Evolutionary conservation across 305 asterid species (phyloP).

Genomic region (Coffea humblotiana): DNA sequence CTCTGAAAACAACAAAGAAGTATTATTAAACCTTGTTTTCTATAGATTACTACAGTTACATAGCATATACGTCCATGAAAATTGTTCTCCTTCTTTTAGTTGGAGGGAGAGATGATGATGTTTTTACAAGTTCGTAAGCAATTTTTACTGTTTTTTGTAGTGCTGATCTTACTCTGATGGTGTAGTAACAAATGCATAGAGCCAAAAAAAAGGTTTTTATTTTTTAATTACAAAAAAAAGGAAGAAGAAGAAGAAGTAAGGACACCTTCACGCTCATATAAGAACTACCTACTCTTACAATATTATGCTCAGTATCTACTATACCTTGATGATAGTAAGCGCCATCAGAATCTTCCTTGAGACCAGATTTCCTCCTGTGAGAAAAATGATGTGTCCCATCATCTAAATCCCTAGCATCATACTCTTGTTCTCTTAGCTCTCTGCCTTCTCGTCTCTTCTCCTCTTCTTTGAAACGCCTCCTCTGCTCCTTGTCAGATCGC

Average conservation of each 20-base stretch:
- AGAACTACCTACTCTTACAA: constrained; percentile 9
- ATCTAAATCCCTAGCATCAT: constrained; percentile 39
- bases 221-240: background rate
- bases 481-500: constrained; percentile 41
- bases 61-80: background rate
- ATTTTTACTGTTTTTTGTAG: background rate
- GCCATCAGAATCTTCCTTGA: constrained; percentile 43
- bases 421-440: constrained; percentile 51
- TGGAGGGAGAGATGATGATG: background rate
- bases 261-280: constrained; percentile 13
- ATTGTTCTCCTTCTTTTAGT: background rate
- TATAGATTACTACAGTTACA: background rate
- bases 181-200: background rate
- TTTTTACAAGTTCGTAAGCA: background rate
- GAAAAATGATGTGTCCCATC: constrained; percentile 28
- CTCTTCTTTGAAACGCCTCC: constrained; percentile 50
- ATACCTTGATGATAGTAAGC: constrained; percentile 65
- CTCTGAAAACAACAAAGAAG: background rate
- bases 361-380: constrained; percentile 53
- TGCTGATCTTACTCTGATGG: background rate
- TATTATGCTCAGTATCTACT: constrained; percentile 25
- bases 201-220: no score
- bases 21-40: background rate
- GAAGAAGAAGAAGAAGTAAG: background rate
- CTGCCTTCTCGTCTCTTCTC: constrained; percentile 51